These are phyloP conservation scores for Rhododendron kiyosumense DNA, from an alignment of 148 eudicot species.

Conservation along the genomic window DNA sequence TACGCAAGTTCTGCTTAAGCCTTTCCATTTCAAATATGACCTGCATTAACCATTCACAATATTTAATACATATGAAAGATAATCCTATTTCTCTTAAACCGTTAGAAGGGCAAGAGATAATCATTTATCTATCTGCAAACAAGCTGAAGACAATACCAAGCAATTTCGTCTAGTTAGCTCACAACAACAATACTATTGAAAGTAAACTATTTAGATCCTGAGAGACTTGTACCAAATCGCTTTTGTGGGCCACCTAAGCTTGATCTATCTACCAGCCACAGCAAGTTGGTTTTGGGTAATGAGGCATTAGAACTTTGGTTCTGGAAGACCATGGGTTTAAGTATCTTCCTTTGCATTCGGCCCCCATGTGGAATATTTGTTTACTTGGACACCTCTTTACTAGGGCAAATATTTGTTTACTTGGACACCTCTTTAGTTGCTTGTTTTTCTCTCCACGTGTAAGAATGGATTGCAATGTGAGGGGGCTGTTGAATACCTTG, in stretches of 20 bases:
- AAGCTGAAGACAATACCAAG: background rate
- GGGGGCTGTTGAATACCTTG: background rate
- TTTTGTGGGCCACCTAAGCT: background rate
- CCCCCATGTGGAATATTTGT: background rate
- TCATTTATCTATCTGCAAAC: background rate
- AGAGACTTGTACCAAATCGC: background rate
- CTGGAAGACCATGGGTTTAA: background rate
- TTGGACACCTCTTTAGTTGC: background rate
- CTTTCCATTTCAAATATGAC: conserved; percentile 90
- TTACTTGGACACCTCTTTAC: background rate
- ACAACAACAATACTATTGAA: background rate
- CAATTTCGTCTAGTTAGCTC: background rate
- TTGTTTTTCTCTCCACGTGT: background rate
- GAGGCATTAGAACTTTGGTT: background rate
- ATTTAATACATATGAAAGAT: background rate
- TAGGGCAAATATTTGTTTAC: background rate
- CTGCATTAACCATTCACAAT: conserved; percentile 30
- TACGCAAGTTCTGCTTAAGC: conserved; percentile 67
- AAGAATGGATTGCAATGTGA: background rate
- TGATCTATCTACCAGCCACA: background rate
- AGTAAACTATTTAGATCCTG: background rate
- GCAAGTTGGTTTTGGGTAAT: background rate
- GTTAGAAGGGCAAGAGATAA: background rate
- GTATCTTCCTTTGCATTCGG: background rate
- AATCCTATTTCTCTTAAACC: background rate